Conservation (phyloP, 257 asterid genomes). For the Rehmannia glutinosa region DNA sequence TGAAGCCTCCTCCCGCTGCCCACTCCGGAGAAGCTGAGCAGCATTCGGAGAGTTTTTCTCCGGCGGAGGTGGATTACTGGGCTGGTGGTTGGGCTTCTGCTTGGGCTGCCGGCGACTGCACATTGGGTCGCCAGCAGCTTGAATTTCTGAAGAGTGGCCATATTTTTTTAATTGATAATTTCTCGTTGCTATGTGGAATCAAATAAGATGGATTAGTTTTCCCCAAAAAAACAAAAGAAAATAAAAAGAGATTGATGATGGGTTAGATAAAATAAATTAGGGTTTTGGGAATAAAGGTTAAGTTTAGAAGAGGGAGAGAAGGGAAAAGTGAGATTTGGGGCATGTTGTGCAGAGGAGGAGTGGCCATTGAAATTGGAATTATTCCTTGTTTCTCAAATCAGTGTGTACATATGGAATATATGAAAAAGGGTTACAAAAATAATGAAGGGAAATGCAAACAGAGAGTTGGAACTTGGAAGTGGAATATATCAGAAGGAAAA, state of each 20-base stretch:
- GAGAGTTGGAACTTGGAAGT: too few relatives aligned
- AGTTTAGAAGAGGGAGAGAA: conserved; percentile 1
- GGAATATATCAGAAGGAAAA: too few relatives aligned
- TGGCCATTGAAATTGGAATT: conserved; percentile 24
- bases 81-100: conserved; percentile 72
- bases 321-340: conserved; percentile 41
- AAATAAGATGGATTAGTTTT: background rate
- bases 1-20: conserved; percentile 28
- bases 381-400: background rate
- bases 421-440: background rate
- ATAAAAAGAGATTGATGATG: too few relatives aligned
- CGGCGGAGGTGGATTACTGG: conserved; percentile 92
- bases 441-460: conserved; percentile 27
- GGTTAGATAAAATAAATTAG: too few relatives aligned
- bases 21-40: conserved; percentile 50
- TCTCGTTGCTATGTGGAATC: background rate
- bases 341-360: conserved; percentile 11
- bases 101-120: conserved; percentile 75
- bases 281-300: background rate
- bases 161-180: conserved; percentile 1
- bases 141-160: conserved; percentile 86
- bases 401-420: background rate
- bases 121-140: conserved; percentile 78
- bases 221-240: background rate
- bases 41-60: conserved; percentile 76